Evolutionary conservation across 2,329 filamentous ascomycete genomes (phyloP), one percentile per base, ranked within the genome.

Genomic region (Cladophialophora chaetospira): DNA sequence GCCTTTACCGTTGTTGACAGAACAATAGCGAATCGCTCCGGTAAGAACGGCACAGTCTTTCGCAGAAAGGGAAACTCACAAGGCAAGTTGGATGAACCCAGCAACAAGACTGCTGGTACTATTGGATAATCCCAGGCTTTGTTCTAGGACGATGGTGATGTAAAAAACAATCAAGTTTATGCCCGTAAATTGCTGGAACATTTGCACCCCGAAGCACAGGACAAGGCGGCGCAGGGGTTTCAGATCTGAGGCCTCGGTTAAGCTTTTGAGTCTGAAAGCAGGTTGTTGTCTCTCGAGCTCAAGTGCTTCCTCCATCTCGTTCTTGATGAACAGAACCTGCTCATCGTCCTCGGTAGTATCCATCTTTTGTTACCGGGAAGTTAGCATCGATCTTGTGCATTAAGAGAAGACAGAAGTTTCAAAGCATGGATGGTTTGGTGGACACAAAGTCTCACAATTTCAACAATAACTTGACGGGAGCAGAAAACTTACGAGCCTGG

Each of bases 281-380:
- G 19, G 23, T 25, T 83, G 74, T 1, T 77, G 73, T 51, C 79
- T 80, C 65, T 86, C 82, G 0, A 83, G 81, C 3, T 82, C 78
- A 51, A 87, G 85, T 26, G 84, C 85, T 44, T 71, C 70, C 26
- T 71, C 67, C 17, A 73, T 67, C 57, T 73, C 70, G 8, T 66
- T 71, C 35, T 66, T 65, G 33, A 72, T 70, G 53, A 70, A 67
- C 5, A 63, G 57, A 11, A 74, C 71, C 13, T 82, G 70, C 42
- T 88, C 81, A 17, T 72, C 66, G 4, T 70, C 66, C 10, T 69
- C 60, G 2, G 67, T 57, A 42, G 67, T 69, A 58, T 72, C 67
- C 2, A 71, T 57, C n/a, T n/a, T n/a, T n/a, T n/a, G n/a, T n/a
- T n/a, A n/a, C n/a, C n/a, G n/a, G n/a, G n/a, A n/a, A n/a, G n/a